Evolutionary conservation across 345 rosid species (phyloP).

Genomic region (Passiflora organensis): DNA sequence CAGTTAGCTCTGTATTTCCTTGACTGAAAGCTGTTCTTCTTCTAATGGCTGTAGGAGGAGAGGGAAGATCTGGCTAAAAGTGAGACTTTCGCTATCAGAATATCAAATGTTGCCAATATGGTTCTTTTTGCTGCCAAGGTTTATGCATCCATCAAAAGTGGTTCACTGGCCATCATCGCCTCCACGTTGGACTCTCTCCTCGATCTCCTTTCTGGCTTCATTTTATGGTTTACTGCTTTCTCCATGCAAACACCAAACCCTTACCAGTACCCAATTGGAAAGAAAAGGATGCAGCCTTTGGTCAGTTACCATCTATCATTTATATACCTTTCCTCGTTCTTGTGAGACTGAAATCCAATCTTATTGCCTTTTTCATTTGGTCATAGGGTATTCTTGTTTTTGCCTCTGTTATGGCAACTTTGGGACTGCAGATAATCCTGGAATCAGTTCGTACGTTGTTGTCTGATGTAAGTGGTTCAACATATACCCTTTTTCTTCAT

Average conservation of each 20-base stretch:
- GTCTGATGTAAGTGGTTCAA: constrained; percentile 54
- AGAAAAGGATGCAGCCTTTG: constrained; percentile 96
- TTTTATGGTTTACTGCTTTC: constrained; percentile 96
- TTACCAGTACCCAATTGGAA: constrained; percentile 94
- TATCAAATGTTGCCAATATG: constrained; percentile 92
- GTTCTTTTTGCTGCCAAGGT: constrained; percentile 91
- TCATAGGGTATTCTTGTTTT: constrained; percentile 99
- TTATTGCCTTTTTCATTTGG: too few relatives aligned
- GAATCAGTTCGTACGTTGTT: constrained; percentile 71
- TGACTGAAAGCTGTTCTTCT: constrained; percentile 9
- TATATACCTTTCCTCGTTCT: too few relatives aligned
- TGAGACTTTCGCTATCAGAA: constrained; percentile 82
- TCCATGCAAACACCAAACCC: constrained; percentile 96
- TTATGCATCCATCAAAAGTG: constrained; percentile 81
- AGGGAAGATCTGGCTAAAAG: constrained; percentile 73
- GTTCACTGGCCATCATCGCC: constrained; percentile 88
- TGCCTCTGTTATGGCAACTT: constrained; percentile 99
- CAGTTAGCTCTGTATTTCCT: not conserved
- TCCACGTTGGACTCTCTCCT: constrained; percentile 97
- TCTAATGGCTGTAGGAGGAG: constrained; percentile 69
- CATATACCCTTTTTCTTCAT: too few relatives aligned
- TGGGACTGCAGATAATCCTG: constrained; percentile 93
- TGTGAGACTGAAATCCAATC: too few relatives aligned
- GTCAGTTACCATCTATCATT: constrained; percentile 34
- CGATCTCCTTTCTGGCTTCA: constrained; percentile 91